A percentile compares a stretch with the other conserved stretches of the same genome.
phyloP scores from a whole-genome alignment of 176 grass and related monocot species.

The Secale cereale region DNA sequence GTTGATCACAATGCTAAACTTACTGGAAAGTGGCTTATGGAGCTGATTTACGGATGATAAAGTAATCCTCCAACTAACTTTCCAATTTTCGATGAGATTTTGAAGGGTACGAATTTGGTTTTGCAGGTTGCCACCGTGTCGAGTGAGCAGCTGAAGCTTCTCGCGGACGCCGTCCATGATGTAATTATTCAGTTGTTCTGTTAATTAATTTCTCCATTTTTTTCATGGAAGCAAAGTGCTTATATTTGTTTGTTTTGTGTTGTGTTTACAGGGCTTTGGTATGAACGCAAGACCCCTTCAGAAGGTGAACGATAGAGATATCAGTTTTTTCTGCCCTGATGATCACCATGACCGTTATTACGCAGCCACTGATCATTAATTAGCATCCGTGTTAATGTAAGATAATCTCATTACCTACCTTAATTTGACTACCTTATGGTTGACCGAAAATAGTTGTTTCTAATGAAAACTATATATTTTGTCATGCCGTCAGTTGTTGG shows the following conservation, averaged over 20 bases:
- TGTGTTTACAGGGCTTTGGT: constrained; percentile 24
- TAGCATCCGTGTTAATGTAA: not conserved
- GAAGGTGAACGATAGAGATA: constrained; percentile 27
- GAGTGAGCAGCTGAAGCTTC: constrained; percentile 44
- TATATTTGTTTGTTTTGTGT: not conserved
- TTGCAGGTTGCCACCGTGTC: constrained; percentile 60
- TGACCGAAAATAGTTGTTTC: not conserved
- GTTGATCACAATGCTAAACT: no score
- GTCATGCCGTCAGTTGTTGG: not conserved
- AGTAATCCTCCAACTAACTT: no score
- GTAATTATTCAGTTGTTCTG: constrained; percentile 25
- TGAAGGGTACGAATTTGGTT: not conserved
- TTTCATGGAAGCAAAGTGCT: not conserved
- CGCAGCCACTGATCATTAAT: not conserved
- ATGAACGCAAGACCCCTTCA: constrained; percentile 70
- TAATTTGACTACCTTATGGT: not conserved
- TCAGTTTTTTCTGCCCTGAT: constrained; percentile 39
- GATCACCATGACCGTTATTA: constrained; percentile 6
- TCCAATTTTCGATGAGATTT: no score
- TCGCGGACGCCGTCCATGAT: constrained; percentile 59
- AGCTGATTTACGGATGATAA: no score
- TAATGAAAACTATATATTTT: not conserved
- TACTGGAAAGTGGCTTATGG: no score
- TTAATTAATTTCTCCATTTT: not conserved
- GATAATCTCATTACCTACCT: not conserved